phyloP scores from a whole-genome alignment of 306 rosid genomes.

The Dryas drummondii region DNA sequence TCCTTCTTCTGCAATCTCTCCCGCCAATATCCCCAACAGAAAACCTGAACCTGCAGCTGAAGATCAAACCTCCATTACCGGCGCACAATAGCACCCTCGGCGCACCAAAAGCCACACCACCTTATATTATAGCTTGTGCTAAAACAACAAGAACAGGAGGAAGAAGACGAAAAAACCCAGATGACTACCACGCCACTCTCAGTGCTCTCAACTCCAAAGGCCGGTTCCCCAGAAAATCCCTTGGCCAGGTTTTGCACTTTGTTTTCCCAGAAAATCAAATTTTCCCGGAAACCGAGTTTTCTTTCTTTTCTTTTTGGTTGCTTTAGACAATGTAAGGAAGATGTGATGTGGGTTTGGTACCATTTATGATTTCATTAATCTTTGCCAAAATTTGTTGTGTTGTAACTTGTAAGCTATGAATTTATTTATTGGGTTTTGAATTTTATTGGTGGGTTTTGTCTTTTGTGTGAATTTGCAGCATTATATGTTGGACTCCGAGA shows the following conservation, averaged over 20 bases:
- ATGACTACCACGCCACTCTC: constrained; percentile 69
- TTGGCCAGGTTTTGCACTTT: constrained; percentile 64
- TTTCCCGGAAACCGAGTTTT: neutral
- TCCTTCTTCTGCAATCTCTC: constrained; percentile 42
- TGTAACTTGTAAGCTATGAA: neutral
- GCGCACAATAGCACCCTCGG: constrained; percentile 15
- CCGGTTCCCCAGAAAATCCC: constrained; percentile 80
- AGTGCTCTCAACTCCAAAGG: constrained; percentile 88
- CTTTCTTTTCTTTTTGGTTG: constrained; percentile 9
- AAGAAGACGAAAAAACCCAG: constrained; percentile 34
- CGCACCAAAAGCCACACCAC: constrained; percentile 18
- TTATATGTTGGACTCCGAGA: constrained; percentile 77
- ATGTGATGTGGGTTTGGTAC: neutral
- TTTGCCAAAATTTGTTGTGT: neutral
- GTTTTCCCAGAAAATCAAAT: neutral
- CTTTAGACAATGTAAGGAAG: neutral
- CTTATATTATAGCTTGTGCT: constrained; percentile 30
- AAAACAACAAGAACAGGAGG: constrained; percentile 26
- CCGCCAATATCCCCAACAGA: constrained; percentile 43
- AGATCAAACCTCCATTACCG: constrained; percentile 22
- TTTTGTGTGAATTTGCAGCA: constrained; percentile 52
- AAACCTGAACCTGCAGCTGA: neutral
- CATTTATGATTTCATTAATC: neutral
- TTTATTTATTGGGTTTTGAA: neutral
- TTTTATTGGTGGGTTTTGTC: neutral